phyloP scores from a whole-genome alignment of 306 rosid species.

The Alnus rubra region DNA sequence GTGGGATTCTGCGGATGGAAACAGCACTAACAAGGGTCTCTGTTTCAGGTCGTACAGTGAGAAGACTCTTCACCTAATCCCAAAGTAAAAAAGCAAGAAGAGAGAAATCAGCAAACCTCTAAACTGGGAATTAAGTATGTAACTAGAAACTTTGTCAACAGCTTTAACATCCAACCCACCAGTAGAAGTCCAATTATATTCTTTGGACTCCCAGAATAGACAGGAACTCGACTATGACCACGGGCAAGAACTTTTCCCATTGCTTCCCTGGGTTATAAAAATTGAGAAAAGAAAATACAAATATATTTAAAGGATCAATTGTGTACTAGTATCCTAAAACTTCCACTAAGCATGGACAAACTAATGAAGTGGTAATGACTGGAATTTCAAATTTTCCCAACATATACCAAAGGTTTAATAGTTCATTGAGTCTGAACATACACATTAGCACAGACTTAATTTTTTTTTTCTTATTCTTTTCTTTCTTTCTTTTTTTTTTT shows the following conservation, averaged over 20 bases:
- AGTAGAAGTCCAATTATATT: conserved; percentile 89
- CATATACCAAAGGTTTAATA: background rate
- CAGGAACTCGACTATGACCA: conserved; percentile 98
- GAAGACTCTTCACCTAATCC: conserved; percentile 89
- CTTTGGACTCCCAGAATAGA: conserved; percentile 87
- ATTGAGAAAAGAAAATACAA: background rate
- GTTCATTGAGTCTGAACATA: background rate
- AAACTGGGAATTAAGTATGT: conserved; percentile 1
- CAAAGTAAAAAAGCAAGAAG: conserved; percentile 8
- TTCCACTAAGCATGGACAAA: conserved; percentile 10
- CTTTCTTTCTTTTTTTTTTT: no score
- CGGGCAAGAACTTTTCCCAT: conserved; percentile 98
- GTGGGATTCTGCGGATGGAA: conserved; percentile 87
- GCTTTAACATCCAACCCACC: conserved; percentile 44
- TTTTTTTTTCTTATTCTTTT: no score
- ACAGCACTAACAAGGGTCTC: conserved; percentile 96
- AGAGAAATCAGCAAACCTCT: conserved; percentile 1
- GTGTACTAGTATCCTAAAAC: background rate
- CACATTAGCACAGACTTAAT: background rate
- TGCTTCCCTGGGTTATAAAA: conserved; percentile 73
- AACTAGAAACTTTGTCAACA: conserved; percentile 9
- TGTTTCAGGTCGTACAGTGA: conserved; percentile 95
- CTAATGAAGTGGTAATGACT: background rate
- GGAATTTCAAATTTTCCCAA: background rate
- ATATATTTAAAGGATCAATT: background rate